Evolutionary conservation across 331 rosid species (phyloP).

Genomic region (Prunus yedoensis): DNA sequence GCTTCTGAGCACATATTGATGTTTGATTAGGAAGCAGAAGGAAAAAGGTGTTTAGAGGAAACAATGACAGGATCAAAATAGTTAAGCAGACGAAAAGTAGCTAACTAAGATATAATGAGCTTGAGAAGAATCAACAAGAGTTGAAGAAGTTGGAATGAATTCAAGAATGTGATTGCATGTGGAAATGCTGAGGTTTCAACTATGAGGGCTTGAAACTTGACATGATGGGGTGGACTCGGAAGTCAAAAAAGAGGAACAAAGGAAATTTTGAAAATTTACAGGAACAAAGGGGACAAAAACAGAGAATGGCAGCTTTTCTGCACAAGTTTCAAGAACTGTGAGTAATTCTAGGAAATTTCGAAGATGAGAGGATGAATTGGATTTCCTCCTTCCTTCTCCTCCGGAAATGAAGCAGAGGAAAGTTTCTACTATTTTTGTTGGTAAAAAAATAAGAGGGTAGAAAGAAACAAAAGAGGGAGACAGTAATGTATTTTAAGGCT

Average conservation of each 20-base stretch:
- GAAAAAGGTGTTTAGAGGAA: no score
- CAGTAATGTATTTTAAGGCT: neutral
- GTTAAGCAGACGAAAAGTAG: neutral
- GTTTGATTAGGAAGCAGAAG: no score
- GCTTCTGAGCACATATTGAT: slow-evolving; percentile 63
- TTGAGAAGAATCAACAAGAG: neutral
- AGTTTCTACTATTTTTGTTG: slow-evolving; percentile 21
- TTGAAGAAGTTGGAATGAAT: neutral
- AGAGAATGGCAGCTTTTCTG: slow-evolving; percentile 24
- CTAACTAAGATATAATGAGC: neutral
- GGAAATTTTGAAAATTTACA: slow-evolving; percentile 5
- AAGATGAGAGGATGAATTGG: slow-evolving; percentile 23
- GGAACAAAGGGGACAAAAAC: slow-evolving; percentile 15
- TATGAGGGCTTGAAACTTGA: slow-evolving; percentile 25
- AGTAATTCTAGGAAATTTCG: slow-evolving; percentile 23
- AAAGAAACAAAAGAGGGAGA: slow-evolving; percentile 40
- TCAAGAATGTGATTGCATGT: slow-evolving; percentile 3
- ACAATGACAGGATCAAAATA: no score
- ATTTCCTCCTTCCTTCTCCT: slow-evolving; percentile 21
- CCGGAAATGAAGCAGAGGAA: slow-evolving; percentile 33
- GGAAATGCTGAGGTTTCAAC: slow-evolving; percentile 17
- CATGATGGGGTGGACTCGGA: slow-evolving; percentile 21
- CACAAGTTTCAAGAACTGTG: slow-evolving; percentile 36
- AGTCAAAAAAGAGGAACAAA: slow-evolving; percentile 35
- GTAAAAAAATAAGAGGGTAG: neutral